A percentile compares a stretch with the other conserved stretches of the same genome.
These are phyloP conservation scores for Chytriomyces sp. DNA, from an alignment of 192 early-diverging fungal genomes.

Conservation along the genomic window DNA sequence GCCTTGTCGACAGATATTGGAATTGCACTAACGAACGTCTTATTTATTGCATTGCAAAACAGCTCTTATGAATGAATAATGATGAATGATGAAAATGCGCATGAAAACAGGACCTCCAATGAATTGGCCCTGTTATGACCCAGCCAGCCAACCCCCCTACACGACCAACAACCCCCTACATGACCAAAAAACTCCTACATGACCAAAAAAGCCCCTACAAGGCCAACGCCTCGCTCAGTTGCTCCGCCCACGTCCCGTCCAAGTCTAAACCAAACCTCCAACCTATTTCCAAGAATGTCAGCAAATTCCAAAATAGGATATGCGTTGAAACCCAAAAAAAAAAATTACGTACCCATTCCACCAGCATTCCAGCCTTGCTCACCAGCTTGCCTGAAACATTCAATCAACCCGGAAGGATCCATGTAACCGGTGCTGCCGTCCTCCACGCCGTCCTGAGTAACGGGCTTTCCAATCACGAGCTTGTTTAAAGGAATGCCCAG, in stretches of 20 bases:
- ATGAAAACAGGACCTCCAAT: too few species aligned
- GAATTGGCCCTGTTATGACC: too few species aligned
- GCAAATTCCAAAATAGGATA: neutral
- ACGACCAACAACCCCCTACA: too few species aligned
- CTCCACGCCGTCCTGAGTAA: neutral
- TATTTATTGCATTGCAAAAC: too few species aligned
- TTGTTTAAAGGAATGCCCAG: slow-evolving; percentile 8
- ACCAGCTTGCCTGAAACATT: slow-evolving; percentile 3
- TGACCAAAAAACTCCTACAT: too few species aligned
- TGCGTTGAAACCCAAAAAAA: too few species aligned
- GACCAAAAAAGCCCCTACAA: neutral
- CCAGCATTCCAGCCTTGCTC: slow-evolving; percentile 23
- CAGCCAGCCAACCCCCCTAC: too few species aligned
- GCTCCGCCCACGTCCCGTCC: slow-evolving; percentile 2
- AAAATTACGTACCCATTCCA: slow-evolving; percentile 1
- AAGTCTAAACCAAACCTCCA: slow-evolving; percentile 11
- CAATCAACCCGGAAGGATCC: neutral
- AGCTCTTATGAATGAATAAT: too few species aligned
- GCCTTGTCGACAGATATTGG: too few species aligned
- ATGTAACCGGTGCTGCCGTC: slow-evolving; percentile 5
- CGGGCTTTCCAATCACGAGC: slow-evolving; percentile 25
- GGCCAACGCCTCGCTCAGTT: neutral
- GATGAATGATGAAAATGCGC: too few species aligned
- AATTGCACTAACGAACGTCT: too few species aligned
- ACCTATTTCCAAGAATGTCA: neutral